These are phyloP conservation scores for Cyberlindnera lachancei DNA, from an alignment of 805 yeast species.

Conservation along the genomic window DNA sequence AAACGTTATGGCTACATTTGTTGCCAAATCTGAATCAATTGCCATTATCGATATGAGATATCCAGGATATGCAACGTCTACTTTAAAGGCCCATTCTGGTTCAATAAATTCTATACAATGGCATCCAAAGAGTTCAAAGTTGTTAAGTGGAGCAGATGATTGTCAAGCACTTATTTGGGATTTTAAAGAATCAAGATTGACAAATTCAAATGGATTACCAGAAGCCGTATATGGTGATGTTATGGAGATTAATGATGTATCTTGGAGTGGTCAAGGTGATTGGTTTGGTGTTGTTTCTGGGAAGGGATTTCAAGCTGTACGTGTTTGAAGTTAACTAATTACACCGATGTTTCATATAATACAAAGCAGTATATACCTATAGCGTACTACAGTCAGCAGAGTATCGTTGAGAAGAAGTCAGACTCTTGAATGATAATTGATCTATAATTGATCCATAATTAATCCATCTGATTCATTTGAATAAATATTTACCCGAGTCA, in stretches of 20 bases:
- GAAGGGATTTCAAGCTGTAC: slow-evolving; percentile 29
- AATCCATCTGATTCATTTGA: too few relatives aligned
- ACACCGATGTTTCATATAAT: too few relatives aligned
- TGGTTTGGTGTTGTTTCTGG: slow-evolving; percentile 64
- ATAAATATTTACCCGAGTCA: too few relatives aligned
- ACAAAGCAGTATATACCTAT: too few relatives aligned
- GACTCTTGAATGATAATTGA: too few relatives aligned
- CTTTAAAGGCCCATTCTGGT: slow-evolving; percentile 58
- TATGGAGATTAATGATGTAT: slow-evolving; percentile 67
- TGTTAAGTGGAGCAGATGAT: slow-evolving; percentile 64
- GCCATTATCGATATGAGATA: slow-evolving; percentile 75
- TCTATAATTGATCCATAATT: too few relatives aligned
- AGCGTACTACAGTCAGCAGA: too few relatives aligned
- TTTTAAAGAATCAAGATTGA: slow-evolving; percentile 19
- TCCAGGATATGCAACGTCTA: slow-evolving; percentile 76
- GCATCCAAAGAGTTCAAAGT: slow-evolving; percentile 68
- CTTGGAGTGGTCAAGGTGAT: slow-evolving; percentile 67
- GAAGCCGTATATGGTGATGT: slow-evolving; percentile 50
- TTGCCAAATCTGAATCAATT: slow-evolving; percentile 57
- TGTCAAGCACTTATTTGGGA: slow-evolving; percentile 73
- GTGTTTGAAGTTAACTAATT: too few relatives aligned
- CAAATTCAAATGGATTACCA: slow-evolving; percentile 18
- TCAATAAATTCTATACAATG: slow-evolving; percentile 70
- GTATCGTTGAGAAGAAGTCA: too few relatives aligned
- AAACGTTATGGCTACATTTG: slow-evolving; percentile 78